A percentile compares a stretch with the other conserved stretches of the same genome.
These are phyloP conservation scores for Hymenoscyphus scutula DNA, from an alignment of 2,329 filamentous ascomycete species.

Conservation along the genomic window DNA sequence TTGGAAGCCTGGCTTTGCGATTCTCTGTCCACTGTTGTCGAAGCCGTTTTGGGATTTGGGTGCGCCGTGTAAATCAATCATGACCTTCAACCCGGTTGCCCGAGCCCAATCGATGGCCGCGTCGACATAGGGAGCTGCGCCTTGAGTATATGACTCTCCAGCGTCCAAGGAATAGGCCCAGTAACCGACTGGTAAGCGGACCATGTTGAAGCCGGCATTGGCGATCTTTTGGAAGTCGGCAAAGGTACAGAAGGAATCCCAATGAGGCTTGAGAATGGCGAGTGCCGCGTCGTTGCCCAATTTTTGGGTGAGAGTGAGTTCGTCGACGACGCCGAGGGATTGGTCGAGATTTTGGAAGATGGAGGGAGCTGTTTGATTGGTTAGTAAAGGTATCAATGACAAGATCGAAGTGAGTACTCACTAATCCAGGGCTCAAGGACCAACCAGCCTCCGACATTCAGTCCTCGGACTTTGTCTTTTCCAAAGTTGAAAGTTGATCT, in stretches of 20 bases:
- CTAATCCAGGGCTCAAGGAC: slow-evolving; percentile 16
- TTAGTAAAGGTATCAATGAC: background rate
- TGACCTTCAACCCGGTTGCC: slow-evolving; percentile 50
- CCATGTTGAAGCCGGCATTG: slow-evolving; percentile 55
- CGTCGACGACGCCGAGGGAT: slow-evolving; percentile 35
- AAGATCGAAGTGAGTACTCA: slow-evolving; percentile 1
- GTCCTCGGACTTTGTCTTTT: slow-evolving; percentile 44
- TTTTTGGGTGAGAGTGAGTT: slow-evolving; percentile 40
- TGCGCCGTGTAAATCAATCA: slow-evolving; percentile 58
- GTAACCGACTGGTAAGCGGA: slow-evolving; percentile 57
- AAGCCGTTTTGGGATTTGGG: slow-evolving; percentile 59
- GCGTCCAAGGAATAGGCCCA: slow-evolving; percentile 55
- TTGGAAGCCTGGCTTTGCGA: slow-evolving; percentile 44
- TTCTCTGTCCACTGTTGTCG: slow-evolving; percentile 57
- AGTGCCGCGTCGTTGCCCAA: slow-evolving; percentile 46
- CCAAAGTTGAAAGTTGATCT: slow-evolving; percentile 47
- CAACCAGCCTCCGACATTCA: slow-evolving; percentile 41
- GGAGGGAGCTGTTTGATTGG: slow-evolving; percentile 42
- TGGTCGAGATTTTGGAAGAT: slow-evolving; percentile 44
- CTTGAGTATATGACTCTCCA: slow-evolving; percentile 49
- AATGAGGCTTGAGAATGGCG: slow-evolving; percentile 52
- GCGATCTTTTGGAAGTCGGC: slow-evolving; percentile 56
- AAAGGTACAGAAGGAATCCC: slow-evolving; percentile 35
- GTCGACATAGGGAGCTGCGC: slow-evolving; percentile 52
- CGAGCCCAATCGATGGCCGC: slow-evolving; percentile 56